phyloP scores from a whole-genome alignment of 768 basidiomycete genomes.

The Ramaria rubella region DNA sequence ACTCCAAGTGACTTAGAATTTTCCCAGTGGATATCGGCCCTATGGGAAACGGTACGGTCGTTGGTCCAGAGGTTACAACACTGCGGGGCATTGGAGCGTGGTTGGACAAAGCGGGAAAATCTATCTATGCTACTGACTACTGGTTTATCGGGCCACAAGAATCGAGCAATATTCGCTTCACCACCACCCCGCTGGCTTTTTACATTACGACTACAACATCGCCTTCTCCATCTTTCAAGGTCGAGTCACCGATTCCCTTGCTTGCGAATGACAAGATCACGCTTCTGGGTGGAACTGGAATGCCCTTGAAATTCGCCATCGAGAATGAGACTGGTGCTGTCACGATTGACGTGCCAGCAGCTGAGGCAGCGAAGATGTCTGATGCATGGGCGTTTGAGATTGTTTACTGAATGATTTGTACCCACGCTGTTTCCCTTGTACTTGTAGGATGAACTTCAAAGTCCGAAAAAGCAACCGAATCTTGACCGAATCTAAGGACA shows the following conservation, averaged over 20 bases:
- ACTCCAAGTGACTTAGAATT: not conserved
- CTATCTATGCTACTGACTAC: conserved; percentile 5
- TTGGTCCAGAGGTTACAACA: conserved; percentile 6
- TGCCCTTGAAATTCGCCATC: not conserved
- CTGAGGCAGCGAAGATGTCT: not conserved
- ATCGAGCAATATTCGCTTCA: conserved; percentile 5
- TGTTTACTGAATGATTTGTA: not conserved
- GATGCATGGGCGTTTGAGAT: not conserved
- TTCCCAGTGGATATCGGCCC: conserved; percentile 5
- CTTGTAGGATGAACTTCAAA: not conserved
- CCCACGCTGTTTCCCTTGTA: not conserved
- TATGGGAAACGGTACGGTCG: not conserved
- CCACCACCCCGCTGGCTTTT: not conserved
- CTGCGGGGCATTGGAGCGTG: conserved; percentile 1
- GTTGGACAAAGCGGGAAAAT: conserved; percentile 4
- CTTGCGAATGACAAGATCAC: not conserved
- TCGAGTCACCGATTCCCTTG: conserved; percentile 1
- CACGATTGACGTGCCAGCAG: not conserved
- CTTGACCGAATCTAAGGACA: too few species aligned
- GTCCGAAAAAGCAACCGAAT: not conserved
- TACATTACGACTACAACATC: conserved; percentile 1
- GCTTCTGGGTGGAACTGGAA: conserved; percentile 4
- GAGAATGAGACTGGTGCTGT: not conserved
- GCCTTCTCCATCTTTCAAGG: not conserved
- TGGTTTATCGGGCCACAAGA: conserved; percentile 8